These are phyloP conservation scores for Kalmusia sp. DNA, from an alignment of 2,329 filamentous ascomycete genomes.

Conservation along the genomic window DNA sequence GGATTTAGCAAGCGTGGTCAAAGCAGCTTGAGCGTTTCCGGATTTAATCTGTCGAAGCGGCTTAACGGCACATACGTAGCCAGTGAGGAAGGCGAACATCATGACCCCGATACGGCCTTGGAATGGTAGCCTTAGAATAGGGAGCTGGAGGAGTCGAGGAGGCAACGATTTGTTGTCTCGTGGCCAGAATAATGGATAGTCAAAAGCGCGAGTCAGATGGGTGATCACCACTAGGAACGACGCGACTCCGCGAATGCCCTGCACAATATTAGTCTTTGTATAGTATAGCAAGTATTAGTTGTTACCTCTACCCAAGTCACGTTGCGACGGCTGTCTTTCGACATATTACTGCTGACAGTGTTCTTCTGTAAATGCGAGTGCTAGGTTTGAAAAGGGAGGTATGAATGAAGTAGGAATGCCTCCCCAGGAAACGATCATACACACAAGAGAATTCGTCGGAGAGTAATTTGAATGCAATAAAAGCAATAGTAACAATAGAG, in stretches of 20 bases:
- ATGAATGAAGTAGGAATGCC: too few relatives aligned
- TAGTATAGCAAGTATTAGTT: conserved; percentile 7
- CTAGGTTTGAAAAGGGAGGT: neutral
- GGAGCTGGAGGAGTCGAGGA: conserved; percentile 58
- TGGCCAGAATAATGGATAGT: conserved; percentile 59
- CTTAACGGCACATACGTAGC: conserved; percentile 64
- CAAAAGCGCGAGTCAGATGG: conserved; percentile 60
- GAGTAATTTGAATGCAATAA: too few relatives aligned
- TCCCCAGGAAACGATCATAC: too few relatives aligned
- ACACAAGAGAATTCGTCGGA: too few relatives aligned
- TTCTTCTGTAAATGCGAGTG: neutral
- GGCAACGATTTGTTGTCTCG: conserved; percentile 51
- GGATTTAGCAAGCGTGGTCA: conserved; percentile 59
- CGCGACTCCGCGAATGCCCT: conserved; percentile 62
- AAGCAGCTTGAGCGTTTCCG: conserved; percentile 52
- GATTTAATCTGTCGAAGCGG: conserved; percentile 59
- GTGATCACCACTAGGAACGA: conserved; percentile 62
- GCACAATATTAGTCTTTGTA: conserved; percentile 10
- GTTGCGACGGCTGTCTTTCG: conserved; percentile 42
- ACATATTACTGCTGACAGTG: conserved; percentile 33
- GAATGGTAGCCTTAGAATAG: conserved; percentile 62
- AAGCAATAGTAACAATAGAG: too few relatives aligned
- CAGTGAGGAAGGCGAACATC: conserved; percentile 64
- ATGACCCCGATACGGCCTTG: conserved; percentile 63
- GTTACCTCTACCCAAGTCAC: conserved; percentile 52